These are phyloP conservation scores for Chlamydomonas incerta DNA, from an alignment of 139 green algal species.

Conservation along the genomic window DNA sequence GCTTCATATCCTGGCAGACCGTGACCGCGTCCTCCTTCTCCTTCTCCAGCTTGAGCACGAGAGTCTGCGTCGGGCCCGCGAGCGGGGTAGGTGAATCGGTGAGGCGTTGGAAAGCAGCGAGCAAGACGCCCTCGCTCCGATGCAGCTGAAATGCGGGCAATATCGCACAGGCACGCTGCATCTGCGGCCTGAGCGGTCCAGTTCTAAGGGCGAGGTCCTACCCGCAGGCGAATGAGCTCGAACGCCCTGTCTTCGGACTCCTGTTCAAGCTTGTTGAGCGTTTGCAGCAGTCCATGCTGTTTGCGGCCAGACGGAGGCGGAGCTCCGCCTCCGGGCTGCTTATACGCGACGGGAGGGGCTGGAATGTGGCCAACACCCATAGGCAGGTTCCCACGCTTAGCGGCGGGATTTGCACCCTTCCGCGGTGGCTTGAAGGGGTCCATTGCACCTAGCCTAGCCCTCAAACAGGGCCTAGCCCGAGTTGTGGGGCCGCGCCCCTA, in stretches of 20 bases:
- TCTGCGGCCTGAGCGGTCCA: too few species aligned
- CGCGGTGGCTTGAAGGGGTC: constrained; percentile 41
- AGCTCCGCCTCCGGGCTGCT: not conserved
- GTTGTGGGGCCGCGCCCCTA: too few species aligned
- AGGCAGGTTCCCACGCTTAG: constrained; percentile 14
- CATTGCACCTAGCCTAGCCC: not conserved
- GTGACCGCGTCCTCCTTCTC: constrained; percentile 53
- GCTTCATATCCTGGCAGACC: constrained; percentile 31
- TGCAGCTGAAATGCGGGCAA: too few species aligned
- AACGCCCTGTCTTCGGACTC: constrained; percentile 53
- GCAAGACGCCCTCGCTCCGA: not conserved
- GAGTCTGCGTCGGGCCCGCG: constrained; percentile 33
- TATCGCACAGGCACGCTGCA: too few species aligned
- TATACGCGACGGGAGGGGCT: not conserved
- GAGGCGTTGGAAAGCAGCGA: not conserved
- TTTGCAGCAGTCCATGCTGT: constrained; percentile 49
- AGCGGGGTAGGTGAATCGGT: not conserved
- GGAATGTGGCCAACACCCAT: constrained; percentile 34
- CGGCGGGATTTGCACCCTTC: constrained; percentile 3
- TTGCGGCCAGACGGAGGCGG: constrained; percentile 17
- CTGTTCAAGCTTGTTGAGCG: constrained; percentile 54
- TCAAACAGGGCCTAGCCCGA: not conserved
- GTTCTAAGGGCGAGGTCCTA: constrained; percentile 24
- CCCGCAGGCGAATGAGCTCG: constrained; percentile 57
- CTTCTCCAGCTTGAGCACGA: constrained; percentile 60